Percentiles rank a stretch among this genome's conserved stretches.
These are phyloP conservation scores for Exutisphaerella laricina DNA, from an alignment of 2,329 filamentous ascomycete species.

Conservation along the genomic window DNA sequence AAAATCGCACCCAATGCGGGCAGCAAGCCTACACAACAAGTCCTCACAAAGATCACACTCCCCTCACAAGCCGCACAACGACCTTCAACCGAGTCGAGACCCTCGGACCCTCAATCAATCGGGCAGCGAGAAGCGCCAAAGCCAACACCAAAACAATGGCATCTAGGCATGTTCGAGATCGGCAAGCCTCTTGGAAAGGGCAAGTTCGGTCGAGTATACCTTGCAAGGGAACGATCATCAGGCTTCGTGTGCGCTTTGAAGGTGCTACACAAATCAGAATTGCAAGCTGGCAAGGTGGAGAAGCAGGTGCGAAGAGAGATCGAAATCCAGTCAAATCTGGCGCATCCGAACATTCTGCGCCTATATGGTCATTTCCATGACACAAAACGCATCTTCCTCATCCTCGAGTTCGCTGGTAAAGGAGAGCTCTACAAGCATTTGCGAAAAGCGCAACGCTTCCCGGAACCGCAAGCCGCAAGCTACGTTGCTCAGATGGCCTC, in stretches of 20 bases:
- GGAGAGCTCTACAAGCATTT: constrained; percentile 86
- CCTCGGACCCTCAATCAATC: constrained; percentile 23
- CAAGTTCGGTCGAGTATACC: constrained; percentile 81
- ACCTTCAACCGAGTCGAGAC: constrained; percentile 30
- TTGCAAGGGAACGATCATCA: constrained; percentile 70
- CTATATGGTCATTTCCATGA: constrained; percentile 87
- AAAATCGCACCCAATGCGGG: constrained; percentile 75
- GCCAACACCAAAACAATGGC: constrained; percentile 56
- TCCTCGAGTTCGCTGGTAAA: constrained; percentile 79
- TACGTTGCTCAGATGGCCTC: constrained; percentile 90
- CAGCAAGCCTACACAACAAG: constrained; percentile 33
- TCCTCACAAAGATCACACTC: constrained; percentile 57
- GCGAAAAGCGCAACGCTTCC: constrained; percentile 70
- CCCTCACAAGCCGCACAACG: constrained; percentile 58
- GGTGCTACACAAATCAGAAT: constrained; percentile 76
- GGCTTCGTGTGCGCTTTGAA: constrained; percentile 84
- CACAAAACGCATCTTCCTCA: constrained; percentile 79
- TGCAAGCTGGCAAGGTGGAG: constrained; percentile 74
- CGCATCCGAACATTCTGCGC: constrained; percentile 78
- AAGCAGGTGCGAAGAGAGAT: constrained; percentile 84
- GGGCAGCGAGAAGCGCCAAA: constrained; percentile 19
- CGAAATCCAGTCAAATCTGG: constrained; percentile 81
- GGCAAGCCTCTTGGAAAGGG: constrained; percentile 79
- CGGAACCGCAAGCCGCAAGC: constrained; percentile 79
- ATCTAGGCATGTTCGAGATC: constrained; percentile 92